phyloP scores from a whole-genome alignment of 345 rosid species.

The Arabis hirsuta region DNA sequence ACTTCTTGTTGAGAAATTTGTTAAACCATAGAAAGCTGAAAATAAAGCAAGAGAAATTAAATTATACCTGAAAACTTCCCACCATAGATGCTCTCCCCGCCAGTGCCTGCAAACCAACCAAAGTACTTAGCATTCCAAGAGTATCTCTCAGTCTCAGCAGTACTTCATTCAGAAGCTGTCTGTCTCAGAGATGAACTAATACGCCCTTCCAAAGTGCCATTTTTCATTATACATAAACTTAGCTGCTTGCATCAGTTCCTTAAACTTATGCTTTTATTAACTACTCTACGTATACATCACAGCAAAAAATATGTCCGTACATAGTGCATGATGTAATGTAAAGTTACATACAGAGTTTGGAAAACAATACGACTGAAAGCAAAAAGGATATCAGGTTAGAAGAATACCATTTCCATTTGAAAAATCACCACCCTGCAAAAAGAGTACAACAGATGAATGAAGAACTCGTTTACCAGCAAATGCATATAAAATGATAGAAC shows the following conservation, averaged over 20 bases:
- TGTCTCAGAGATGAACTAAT: neutral
- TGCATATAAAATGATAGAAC: neutral
- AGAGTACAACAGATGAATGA: conserved; percentile 26
- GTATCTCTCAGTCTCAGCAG: conserved; percentile 1
- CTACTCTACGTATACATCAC: conserved; percentile 12
- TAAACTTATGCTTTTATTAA: neutral
- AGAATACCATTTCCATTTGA: conserved; percentile 84
- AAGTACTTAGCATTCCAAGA: conserved; percentile 23
- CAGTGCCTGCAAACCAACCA: conserved; percentile 96
- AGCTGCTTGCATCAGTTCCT: conserved; percentile 12
- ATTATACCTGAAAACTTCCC: conserved; percentile 87
- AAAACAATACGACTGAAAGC: neutral
- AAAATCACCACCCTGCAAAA: conserved; percentile 92
- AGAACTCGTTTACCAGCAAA: conserved; percentile 13
- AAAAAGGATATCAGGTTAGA: conserved; percentile 1
- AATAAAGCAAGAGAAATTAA: conserved; percentile 31
- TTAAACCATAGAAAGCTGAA: conserved; percentile 6
- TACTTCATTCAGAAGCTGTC: neutral
- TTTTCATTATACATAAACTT: neutral
- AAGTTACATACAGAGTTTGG: conserved; percentile 10
- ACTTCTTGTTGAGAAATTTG: neutral
- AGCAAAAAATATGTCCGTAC: neutral
- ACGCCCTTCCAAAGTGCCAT: neutral
- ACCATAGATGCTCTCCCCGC: conserved; percentile 98
- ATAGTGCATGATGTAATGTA: conserved; percentile 24